These are phyloP conservation scores for Tylopilus cervinicoccineus DNA, from an alignment of 768 basidiomycete species.

Conservation along the genomic window DNA sequence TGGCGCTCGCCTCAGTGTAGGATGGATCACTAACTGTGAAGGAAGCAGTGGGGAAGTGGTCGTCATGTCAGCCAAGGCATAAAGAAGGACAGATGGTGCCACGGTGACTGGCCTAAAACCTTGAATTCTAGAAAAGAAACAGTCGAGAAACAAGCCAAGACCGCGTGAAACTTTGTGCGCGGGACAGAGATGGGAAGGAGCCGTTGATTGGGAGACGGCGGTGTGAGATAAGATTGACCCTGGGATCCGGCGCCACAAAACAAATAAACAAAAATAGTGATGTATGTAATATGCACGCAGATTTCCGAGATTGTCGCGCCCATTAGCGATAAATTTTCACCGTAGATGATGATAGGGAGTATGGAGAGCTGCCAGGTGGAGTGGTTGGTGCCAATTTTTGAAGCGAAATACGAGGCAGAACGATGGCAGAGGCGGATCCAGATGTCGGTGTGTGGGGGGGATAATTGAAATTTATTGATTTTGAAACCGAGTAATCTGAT, in stretches of 20 bases:
- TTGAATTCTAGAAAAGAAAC: slow-evolving; percentile 7
- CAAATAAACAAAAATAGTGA: slow-evolving; percentile 19
- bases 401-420: not conserved
- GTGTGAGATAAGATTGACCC: slow-evolving; percentile 33
- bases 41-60: slow-evolving; percentile 6
- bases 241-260: slow-evolving; percentile 24
- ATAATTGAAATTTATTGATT: slow-evolving; percentile 21
- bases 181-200: slow-evolving; percentile 11
- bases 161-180: not conserved
- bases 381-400: too few species aligned
- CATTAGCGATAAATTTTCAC: slow-evolving; percentile 29
- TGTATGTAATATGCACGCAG: slow-evolving; percentile 29
- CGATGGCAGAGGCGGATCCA: not conserved
- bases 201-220: slow-evolving; percentile 1
- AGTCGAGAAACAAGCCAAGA: not conserved
- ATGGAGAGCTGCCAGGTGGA: slow-evolving; percentile 1
- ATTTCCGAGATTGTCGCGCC: slow-evolving; percentile 27
- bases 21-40: slow-evolving; percentile 1
- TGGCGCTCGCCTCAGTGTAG: not conserved
- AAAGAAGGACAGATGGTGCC: not conserved
- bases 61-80: not conserved
- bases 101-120: slow-evolving; percentile 7
- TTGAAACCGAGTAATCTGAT: slow-evolving; percentile 33
- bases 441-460: slow-evolving; percentile 3
- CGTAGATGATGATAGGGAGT: slow-evolving; percentile 9